phyloP scores from a whole-genome alignment of 2,329 filamentous ascomycete species.

The Drechslerella coelobrocha region DNA sequence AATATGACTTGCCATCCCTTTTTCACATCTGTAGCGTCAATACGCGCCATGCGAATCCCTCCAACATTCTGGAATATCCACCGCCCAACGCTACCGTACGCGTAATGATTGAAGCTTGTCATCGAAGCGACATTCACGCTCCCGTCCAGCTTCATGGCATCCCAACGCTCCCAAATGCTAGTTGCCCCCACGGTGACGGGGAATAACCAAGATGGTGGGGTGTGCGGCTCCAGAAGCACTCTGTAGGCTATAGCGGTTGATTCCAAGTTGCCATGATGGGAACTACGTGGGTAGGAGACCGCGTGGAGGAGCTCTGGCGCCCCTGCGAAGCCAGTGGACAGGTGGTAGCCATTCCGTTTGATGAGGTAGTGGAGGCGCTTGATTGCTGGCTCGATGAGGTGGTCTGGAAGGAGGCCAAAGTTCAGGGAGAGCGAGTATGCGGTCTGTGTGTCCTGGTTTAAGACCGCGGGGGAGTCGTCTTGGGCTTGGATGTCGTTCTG shows the following conservation, averaged over 20 bases:
- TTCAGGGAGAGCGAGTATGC: slow-evolving; percentile 58
- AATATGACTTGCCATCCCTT: slow-evolving; percentile 15
- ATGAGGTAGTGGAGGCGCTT: slow-evolving; percentile 57
- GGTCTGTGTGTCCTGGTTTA: slow-evolving; percentile 60
- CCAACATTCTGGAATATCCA: slow-evolving; percentile 62
- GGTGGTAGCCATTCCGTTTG: slow-evolving; percentile 56
- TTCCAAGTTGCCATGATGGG: not conserved
- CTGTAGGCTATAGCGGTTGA: slow-evolving; percentile 58
- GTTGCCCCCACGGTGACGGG: slow-evolving; percentile 62
- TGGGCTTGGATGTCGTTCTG: no score
- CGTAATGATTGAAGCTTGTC: slow-evolving; percentile 64
- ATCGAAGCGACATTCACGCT: slow-evolving; percentile 61
- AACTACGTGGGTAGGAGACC: slow-evolving; percentile 52
- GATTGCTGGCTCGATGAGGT: slow-evolving; percentile 52
- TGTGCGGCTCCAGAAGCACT: slow-evolving; percentile 62
- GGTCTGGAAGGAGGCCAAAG: slow-evolving; percentile 57
- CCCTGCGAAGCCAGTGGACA: slow-evolving; percentile 61
- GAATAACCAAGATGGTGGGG: slow-evolving; percentile 62
- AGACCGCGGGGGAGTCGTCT: slow-evolving; percentile 49
- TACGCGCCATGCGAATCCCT: slow-evolving; percentile 57
- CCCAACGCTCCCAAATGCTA: slow-evolving; percentile 65
- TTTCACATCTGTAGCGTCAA: not conserved
- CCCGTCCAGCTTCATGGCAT: slow-evolving; percentile 61
- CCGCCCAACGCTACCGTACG: slow-evolving; percentile 62
- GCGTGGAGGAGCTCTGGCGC: slow-evolving; percentile 59